These are phyloP conservation scores for Stentor roeselii DNA, from an alignment of 73 alveolate genomes.

Conservation along the genomic window DNA sequence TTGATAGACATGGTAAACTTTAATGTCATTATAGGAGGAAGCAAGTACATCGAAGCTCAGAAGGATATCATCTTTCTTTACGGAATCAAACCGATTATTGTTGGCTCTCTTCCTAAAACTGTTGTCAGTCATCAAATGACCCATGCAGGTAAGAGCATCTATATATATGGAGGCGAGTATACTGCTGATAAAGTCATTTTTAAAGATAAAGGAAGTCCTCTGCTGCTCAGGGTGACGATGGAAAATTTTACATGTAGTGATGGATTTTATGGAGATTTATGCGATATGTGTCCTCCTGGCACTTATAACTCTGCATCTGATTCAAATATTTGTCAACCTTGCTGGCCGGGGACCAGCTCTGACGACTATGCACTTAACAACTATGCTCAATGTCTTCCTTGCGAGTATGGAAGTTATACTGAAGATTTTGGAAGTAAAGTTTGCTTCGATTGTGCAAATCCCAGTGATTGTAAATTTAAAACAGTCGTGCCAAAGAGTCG, in stretches of 20 bases:
- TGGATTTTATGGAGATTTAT: not conserved
- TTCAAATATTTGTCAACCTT: not conserved
- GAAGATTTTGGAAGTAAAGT: not conserved
- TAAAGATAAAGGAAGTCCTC: not conserved
- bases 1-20: too few relatives aligned
- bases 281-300: slow-evolving; percentile 25
- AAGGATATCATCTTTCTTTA: too few relatives aligned
- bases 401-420: not conserved
- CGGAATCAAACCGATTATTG: too few relatives aligned
- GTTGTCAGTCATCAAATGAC: not conserved
- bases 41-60: too few relatives aligned
- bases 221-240: not conserved
- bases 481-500: too few relatives aligned
- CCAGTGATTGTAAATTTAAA: too few relatives aligned
- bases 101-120: not conserved
- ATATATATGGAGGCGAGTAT: not conserved
- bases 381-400: not conserved
- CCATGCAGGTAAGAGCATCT: not conserved
- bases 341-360: slow-evolving; percentile 13
- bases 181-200: not conserved
- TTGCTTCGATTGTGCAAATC: too few relatives aligned
- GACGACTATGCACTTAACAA: too few relatives aligned
- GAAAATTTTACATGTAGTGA: not conserved
- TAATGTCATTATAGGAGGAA: too few relatives aligned
- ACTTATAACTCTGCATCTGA: not conserved